Evolutionary conservation across 129 eudicot species (phyloP).

Genomic region (Arctium lappa): DNA sequence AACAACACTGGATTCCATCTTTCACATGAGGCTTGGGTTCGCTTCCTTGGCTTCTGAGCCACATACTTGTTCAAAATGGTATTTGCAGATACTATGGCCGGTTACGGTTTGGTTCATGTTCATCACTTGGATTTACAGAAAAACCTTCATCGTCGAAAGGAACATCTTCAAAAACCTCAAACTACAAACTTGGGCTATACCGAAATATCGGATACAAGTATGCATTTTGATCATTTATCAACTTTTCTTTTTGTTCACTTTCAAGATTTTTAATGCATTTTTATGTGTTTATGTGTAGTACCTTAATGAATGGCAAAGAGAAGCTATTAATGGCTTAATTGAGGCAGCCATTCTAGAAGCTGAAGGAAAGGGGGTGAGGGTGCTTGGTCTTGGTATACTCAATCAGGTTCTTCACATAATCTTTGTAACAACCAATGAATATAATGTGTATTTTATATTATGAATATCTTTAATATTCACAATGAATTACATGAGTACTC

Average conservation of each 20-base stretch:
- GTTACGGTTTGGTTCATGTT: constrained; percentile 33
- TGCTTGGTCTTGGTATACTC: constrained; percentile 57
- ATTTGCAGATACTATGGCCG: constrained; percentile 48
- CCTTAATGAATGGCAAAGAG: constrained; percentile 44
- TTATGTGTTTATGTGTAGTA: constrained; percentile 40
- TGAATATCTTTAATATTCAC: not conserved
- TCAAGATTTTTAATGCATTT: not conserved
- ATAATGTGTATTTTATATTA: not conserved
- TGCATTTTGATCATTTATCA: not conserved
- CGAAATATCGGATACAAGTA: constrained; percentile 52
- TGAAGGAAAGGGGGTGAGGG: constrained; percentile 54
- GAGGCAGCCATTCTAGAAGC: constrained; percentile 74
- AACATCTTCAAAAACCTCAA: constrained; percentile 44
- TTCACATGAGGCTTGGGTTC: constrained; percentile 50
- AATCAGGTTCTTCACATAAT: constrained; percentile 50
- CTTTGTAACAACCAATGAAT: not conserved
- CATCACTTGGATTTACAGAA: constrained; percentile 27
- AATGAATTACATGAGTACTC: too few species aligned
- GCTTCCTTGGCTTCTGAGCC: constrained; percentile 64
- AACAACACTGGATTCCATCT: constrained; percentile 58
- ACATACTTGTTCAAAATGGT: constrained; percentile 40
- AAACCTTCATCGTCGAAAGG: constrained; percentile 47
- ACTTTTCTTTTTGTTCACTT: not conserved
- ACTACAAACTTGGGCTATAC: constrained; percentile 53
- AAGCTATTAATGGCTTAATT: constrained; percentile 51